Conservation (phyloP, 768 basidiomycete genomes). For the Collybia nuda region DNA sequence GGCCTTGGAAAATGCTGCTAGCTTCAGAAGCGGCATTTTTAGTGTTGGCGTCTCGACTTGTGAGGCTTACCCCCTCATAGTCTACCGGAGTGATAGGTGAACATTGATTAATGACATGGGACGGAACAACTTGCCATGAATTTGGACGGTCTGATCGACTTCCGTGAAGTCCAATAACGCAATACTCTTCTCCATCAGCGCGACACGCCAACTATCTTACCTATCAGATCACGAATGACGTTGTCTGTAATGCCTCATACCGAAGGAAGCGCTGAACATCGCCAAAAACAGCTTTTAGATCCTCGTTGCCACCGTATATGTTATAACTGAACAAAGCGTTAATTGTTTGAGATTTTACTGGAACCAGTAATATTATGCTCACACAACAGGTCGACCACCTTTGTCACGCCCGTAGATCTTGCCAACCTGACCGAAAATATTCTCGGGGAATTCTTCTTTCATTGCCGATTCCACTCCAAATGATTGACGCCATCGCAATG, state of each 20-base stretch:
- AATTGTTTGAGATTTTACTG: background rate
- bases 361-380: conserved; percentile 21
- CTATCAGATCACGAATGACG: background rate
- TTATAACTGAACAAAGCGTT: conserved; percentile 55
- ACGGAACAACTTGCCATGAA: conserved; percentile 51
- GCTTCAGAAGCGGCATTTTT: conserved; percentile 79
- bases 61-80: conserved; percentile 70
- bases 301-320: conserved; percentile 69
- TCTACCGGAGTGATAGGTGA: conserved; percentile 37
- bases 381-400: conserved; percentile 68
- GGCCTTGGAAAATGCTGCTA: conserved; percentile 67
- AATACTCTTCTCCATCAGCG: conserved; percentile 72
- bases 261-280: conserved; percentile 76
- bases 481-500: conserved; percentile 69
- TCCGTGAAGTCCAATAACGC: conserved; percentile 66
- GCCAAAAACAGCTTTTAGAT: conserved; percentile 71
- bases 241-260: conserved; percentile 30
- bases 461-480: conserved; percentile 61
- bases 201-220: conserved; percentile 68
- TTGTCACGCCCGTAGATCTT: conserved; percentile 71
- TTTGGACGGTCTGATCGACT: conserved; percentile 71
- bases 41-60: conserved; percentile 67
- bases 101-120: background rate
- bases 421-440: conserved; percentile 64
- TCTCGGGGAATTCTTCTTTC: conserved; percentile 61